A percentile compares a stretch with the other conserved stretches of the same genome.
Conservation (phyloP, 768 basidiomycete species). For the Lactarius evosmus region DNA sequence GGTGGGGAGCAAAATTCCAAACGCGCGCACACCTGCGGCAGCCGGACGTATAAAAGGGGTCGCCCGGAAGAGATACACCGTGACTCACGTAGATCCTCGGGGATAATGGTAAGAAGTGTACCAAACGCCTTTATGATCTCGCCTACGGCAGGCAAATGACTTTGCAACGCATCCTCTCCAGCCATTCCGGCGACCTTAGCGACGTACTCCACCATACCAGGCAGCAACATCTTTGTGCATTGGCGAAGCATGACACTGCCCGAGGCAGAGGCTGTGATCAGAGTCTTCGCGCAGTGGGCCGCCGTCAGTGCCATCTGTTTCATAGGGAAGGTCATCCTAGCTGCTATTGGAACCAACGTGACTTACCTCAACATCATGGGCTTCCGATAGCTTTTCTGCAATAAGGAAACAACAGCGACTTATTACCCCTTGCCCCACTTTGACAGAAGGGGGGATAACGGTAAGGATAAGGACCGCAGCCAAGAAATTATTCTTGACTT, state of each 20-base stretch:
- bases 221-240: constrained; percentile 68
- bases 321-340: constrained; percentile 1
- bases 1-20: constrained; percentile 25
- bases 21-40: constrained; percentile 21
- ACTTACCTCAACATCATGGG: constrained; percentile 72
- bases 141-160: constrained; percentile 58
- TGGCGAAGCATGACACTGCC: constrained; percentile 66
- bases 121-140: constrained; percentile 81
- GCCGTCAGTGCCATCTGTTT: constrained; percentile 76
- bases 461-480: constrained; percentile 85
- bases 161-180: constrained; percentile 56
- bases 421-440: constrained; percentile 68
- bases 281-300: constrained; percentile 84
- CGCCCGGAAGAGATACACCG: neutral
- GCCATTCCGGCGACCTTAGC: constrained; percentile 62
- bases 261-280: constrained; percentile 66
- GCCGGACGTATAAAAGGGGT: neutral
- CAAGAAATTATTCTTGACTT: constrained; percentile 87
- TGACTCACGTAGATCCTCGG: constrained; percentile 27
- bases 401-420: constrained; percentile 86
- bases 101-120: constrained; percentile 20
- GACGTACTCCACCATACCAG: constrained; percentile 77
- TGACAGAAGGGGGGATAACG: constrained; percentile 60
- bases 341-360: neutral
- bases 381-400: constrained; percentile 70